These are phyloP conservation scores for Backusella sp. DNA, from an alignment of 192 early-diverging fungal species.

Conservation along the genomic window DNA sequence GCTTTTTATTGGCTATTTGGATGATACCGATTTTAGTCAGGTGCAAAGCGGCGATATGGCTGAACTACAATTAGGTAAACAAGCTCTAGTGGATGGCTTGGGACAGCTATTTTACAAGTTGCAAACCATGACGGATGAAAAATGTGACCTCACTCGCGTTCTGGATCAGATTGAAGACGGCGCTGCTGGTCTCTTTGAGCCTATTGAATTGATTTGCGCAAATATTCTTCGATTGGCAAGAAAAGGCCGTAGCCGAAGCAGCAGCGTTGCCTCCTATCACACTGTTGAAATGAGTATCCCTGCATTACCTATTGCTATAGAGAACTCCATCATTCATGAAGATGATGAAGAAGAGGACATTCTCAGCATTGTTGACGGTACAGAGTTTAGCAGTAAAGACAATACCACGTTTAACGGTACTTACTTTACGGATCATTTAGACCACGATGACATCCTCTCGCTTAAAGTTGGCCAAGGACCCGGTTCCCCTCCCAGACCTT, in stretches of 20 bases:
- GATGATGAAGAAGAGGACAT: conserved; percentile 1
- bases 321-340: background rate
- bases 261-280: background rate
- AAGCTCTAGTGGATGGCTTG: conserved; percentile 4
- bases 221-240: conserved; percentile 9
- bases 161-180: background rate
- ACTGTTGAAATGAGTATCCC: background rate
- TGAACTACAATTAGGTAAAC: background rate
- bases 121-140: conserved; percentile 10
- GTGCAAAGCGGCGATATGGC: background rate
- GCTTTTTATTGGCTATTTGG: conserved; percentile 33
- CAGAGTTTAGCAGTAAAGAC: background rate
- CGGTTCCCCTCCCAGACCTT: background rate
- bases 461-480: background rate
- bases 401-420: background rate
- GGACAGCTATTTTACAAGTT: conserved; percentile 19
- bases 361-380: background rate
- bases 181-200: background rate
- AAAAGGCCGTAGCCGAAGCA: conserved; percentile 1
- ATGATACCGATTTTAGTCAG: conserved; percentile 19
- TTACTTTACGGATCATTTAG: background rate
- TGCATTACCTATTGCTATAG: background rate
- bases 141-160: background rate
- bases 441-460: background rate
- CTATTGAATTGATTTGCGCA: conserved; percentile 19